Evolutionary conservation across 768 basidiomycete species (phyloP).

Genomic region (Auricularia sp.): DNA sequence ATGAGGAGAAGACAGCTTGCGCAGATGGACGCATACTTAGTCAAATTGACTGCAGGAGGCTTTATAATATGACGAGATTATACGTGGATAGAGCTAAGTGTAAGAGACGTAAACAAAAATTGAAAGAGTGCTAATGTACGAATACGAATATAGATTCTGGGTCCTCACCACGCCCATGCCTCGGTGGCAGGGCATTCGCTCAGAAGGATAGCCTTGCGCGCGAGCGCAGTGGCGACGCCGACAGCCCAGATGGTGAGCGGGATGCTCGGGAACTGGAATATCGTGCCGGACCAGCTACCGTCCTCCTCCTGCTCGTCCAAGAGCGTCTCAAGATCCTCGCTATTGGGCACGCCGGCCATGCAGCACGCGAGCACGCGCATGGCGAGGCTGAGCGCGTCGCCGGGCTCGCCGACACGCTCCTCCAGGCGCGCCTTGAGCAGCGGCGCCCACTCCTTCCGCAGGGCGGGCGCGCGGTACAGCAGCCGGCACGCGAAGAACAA

Average conservation of each 20-base stretch:
- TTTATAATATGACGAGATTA: no score
- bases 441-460: constrained; percentile 29
- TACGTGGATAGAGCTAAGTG: no score
- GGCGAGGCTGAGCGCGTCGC: constrained; percentile 45
- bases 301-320: constrained; percentile 42
- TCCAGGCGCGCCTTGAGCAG: constrained; percentile 36
- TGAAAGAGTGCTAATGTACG: no score
- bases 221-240: constrained; percentile 45
- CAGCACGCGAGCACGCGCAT: constrained; percentile 44
- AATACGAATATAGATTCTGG: no score
- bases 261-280: constrained; percentile 44
- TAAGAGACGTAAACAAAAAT: no score
- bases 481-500: constrained; percentile 43
- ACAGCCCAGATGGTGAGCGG: constrained; percentile 43
- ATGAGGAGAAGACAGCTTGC: no score
- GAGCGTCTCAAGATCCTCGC: constrained; percentile 36
- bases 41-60: no score
- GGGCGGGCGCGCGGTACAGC: constrained; percentile 21
- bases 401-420: constrained; percentile 40
- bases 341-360: constrained; percentile 31
- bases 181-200: no score
- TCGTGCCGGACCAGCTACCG: constrained; percentile 50
- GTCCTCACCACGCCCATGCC: no score
- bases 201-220: constrained; percentile 35
- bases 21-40: no score